Evolutionary conservation across 2,329 filamentous ascomycete genomes (phyloP), one percentile per base, ranked within the genome.

Genomic region (Coleophoma crateriformis): DNA sequence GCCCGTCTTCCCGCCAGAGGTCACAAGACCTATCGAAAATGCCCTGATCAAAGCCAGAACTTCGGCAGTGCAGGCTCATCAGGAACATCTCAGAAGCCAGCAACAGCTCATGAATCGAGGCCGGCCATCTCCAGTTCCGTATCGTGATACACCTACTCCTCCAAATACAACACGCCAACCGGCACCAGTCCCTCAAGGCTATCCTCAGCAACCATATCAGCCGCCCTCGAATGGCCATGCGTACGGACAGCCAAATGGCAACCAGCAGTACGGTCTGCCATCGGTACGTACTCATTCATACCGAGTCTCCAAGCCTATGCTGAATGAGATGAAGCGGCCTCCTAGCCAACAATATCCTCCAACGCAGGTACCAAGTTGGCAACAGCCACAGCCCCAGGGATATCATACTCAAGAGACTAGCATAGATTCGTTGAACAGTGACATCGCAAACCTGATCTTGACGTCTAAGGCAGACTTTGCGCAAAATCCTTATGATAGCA

Each of bases 21-120:
- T 91, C 51, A 95, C 92, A 40, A 82, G 87, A 47, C 88, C 89
- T 40, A 97, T 99, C 58, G 94, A 99, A 68, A 95, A 90, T 68
- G 91, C 92, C 46, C 76, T 99, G 52, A 89, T 94, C 67, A 96
- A 94, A 68, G 90, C 88, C 38, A 63, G 60, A 54, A 80, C 78
- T 5, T 79, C 77, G 20, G 78, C 79, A 33, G 71, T 85, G 52
- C 82, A 85, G 55, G 73, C 73, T 34, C 74, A 81, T 54, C 79
- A 82, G 57, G 71, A 75, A 56, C 74, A 78, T 55, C 69, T 74
- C 43, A 76, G 79, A 56, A 73, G 67, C 46, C 80, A 82, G 54
- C 77, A 78, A 54, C 77, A 82, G 50, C 62, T 78, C 17, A 75
- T 74, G 56, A 73, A 70, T 54, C 75, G 74, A 57, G 71, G 68